Conservation (phyloP, 2,329 filamentous ascomycete genomes). For the Arthrobotrys musiformis region DNA sequence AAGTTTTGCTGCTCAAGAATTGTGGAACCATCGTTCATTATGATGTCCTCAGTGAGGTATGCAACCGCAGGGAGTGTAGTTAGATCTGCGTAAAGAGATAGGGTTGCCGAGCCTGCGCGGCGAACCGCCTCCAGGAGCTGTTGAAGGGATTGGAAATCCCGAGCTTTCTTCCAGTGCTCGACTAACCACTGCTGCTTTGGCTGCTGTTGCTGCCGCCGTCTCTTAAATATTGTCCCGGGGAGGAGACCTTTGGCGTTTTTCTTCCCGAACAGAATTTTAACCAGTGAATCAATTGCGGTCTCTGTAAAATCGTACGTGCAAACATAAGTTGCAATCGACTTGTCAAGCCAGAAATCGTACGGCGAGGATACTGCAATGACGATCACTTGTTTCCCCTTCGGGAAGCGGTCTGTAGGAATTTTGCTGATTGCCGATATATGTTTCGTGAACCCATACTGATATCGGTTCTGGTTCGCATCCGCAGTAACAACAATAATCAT, state of each 20-base stretch:
- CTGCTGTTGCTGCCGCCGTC: constrained; percentile 57
- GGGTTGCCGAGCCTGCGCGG: constrained; percentile 57
- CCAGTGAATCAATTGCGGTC: constrained; percentile 66
- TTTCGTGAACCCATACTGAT: constrained; percentile 94
- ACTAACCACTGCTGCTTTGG: constrained; percentile 59
- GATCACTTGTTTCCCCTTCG: constrained; percentile 84
- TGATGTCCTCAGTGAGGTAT: constrained; percentile 57
- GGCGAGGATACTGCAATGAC: constrained; percentile 94
- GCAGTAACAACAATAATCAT: constrained; percentile 78
- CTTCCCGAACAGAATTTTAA: constrained; percentile 68
- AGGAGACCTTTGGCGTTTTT: constrained; percentile 58
- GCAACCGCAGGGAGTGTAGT: constrained; percentile 57
- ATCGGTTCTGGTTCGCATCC: constrained; percentile 91
- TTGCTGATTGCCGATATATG: constrained; percentile 96
- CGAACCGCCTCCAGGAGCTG: constrained; percentile 57
- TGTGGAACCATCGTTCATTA: constrained; percentile 37
- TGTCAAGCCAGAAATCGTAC: constrained; percentile 95
- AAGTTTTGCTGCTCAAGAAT: constrained; percentile 58
- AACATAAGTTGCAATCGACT: constrained; percentile 61
- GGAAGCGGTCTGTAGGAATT: constrained; percentile 76
- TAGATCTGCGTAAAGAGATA: constrained; percentile 57
- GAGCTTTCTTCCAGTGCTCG: constrained; percentile 60
- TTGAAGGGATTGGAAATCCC: constrained; percentile 59
- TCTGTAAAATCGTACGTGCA: constrained; percentile 66
- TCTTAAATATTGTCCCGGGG: constrained; percentile 58